Evolutionary conservation across 176 grass and related monocot species (phyloP).

Genomic region (Metroxylon sagu): DNA sequence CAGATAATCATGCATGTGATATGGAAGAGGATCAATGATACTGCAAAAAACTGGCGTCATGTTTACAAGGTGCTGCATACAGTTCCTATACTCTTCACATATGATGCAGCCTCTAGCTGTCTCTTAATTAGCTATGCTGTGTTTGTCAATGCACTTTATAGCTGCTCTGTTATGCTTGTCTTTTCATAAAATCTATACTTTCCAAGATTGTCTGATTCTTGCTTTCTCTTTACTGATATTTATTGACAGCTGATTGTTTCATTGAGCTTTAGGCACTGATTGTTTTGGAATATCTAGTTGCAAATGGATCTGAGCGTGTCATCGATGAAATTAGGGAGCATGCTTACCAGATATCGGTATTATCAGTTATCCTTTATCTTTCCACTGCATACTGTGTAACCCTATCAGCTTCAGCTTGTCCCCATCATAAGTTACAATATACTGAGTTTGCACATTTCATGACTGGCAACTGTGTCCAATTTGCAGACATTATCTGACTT

Average conservation of each 20-base stretch:
- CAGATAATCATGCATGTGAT: conserved; percentile 93
- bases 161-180: too few species aligned
- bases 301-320: conserved; percentile 79
- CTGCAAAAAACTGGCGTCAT: conserved; percentile 97
- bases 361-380: background rate
- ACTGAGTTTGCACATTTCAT: background rate
- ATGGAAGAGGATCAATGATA: conserved; percentile 98
- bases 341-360: conserved; percentile 93
- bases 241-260: background rate
- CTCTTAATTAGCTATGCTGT: too few species aligned
- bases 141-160: too few species aligned
- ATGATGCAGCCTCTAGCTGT: too few species aligned
- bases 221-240: too few species aligned
- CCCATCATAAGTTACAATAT: background rate
- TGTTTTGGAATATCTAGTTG: conserved; percentile 89
- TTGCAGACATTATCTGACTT: conserved; percentile 86
- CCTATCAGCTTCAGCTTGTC: background rate
- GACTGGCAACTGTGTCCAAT: conserved; percentile 6
- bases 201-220: too few species aligned
- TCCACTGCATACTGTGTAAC: background rate
- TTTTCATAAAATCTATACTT: too few species aligned
- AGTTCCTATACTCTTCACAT: background rate
- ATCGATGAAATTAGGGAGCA: conserved; percentile 95
- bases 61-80: conserved; percentile 73
- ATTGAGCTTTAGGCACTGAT: conserved; percentile 53